Conservation (phyloP, 2,329 filamentous ascomycete genomes). For the Verticillium zaregamsianum region DNA sequence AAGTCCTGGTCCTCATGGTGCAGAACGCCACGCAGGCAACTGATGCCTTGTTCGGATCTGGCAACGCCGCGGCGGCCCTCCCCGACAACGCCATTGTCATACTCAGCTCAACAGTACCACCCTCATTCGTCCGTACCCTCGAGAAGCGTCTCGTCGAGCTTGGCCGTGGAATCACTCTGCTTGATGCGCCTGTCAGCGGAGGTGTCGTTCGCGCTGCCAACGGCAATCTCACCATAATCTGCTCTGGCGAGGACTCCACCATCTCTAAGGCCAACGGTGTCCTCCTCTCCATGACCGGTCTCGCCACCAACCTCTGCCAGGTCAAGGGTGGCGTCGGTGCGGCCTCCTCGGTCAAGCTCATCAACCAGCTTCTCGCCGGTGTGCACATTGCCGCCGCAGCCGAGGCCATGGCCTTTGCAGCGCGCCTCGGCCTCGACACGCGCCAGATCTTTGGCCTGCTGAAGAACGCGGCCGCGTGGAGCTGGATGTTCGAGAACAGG, state of each 20-base stretch:
- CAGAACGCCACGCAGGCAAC: conserved; percentile 27
- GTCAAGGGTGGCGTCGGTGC: conserved; percentile 47
- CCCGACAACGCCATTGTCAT: conserved; percentile 23
- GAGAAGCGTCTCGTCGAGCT: conserved; percentile 14
- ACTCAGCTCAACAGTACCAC: conserved; percentile 31
- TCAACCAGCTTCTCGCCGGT: conserved; percentile 60
- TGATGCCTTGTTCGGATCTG: conserved; percentile 24
- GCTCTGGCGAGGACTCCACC: conserved; percentile 42
- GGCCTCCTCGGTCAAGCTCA: conserved; percentile 54
- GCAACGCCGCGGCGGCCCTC: conserved; percentile 21
- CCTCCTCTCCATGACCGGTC: conserved; percentile 26
- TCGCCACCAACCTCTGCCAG: conserved; percentile 30
- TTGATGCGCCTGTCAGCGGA: conserved; percentile 24
- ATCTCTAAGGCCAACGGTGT: conserved; percentile 19
- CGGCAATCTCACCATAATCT: conserved; percentile 70
- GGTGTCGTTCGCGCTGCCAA: conserved; percentile 42
- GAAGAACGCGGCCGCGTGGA: conserved; percentile 44
- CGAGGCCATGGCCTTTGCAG: conserved; percentile 58
- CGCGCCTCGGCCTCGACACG: conserved; percentile 49
- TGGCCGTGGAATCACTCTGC: conserved; percentile 21
- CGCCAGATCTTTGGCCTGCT: conserved; percentile 36
- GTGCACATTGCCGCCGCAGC: conserved; percentile 58
- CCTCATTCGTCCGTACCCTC: conserved; percentile 20
- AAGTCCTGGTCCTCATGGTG: conserved; percentile 30
- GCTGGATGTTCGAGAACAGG: conserved; percentile 61